A percentile compares a stretch with the other conserved stretches of the same genome.
Evolutionary conservation across 768 basidiomycete genomes (phyloP).

Genomic region (Daedaleopsis sinensis): DNA sequence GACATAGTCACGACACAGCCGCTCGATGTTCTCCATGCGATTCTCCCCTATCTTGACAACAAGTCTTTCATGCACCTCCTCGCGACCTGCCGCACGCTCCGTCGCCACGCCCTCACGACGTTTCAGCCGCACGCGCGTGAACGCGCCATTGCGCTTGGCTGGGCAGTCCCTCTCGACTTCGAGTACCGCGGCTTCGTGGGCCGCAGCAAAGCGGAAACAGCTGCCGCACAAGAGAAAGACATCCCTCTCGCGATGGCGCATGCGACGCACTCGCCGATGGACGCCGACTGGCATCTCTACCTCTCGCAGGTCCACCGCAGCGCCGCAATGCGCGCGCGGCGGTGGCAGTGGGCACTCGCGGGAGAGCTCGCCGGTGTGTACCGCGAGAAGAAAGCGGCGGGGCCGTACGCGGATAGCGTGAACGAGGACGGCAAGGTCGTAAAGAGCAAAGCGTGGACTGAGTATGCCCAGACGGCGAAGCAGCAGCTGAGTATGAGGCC

Average conservation of each 20-base stretch:
- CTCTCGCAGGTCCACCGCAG: conserved; percentile 29
- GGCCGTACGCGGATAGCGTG: not conserved
- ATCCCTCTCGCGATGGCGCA: conserved; percentile 24
- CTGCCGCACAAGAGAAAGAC: too few species aligned
- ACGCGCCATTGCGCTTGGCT: conserved; percentile 27
- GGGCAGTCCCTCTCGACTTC: conserved; percentile 26
- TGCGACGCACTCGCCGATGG: not conserved
- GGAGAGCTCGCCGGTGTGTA: conserved; percentile 21
- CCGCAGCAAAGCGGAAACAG: not conserved
- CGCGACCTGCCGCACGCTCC: conserved; percentile 32
- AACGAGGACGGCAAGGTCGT: not conserved
- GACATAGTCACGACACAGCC: conserved; percentile 27
- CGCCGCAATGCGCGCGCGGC: conserved; percentile 29
- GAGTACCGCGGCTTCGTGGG: conserved; percentile 16
- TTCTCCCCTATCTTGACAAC: conserved; percentile 27
- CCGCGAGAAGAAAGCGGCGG: not conserved
- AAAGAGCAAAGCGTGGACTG: not conserved
- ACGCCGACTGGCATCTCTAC: conserved; percentile 34
- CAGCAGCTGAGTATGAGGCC: not conserved
- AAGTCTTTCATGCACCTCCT: conserved; percentile 25
- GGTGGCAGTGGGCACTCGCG: conserved; percentile 30
- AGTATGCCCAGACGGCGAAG: not conserved
- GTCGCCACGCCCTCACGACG: conserved; percentile 27
- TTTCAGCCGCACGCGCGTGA: conserved; percentile 29
- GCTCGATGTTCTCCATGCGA: conserved; percentile 26